These are phyloP conservation scores for Scortechinia acanthostroma DNA, from an alignment of 2,329 filamentous ascomycete species.

Conservation along the genomic window DNA sequence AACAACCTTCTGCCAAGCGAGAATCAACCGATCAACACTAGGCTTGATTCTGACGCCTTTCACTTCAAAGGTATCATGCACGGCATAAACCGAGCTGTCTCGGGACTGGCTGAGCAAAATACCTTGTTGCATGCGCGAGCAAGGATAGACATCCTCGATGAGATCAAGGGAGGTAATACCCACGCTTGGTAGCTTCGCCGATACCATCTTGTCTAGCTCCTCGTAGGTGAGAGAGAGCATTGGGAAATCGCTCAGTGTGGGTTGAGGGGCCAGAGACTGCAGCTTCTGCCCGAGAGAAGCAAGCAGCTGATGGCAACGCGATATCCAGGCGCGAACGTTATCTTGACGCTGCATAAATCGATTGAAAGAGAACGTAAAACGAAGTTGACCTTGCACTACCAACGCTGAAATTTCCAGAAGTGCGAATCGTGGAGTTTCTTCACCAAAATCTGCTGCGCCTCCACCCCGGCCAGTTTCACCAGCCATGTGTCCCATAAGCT, in stretches of 20 bases:
- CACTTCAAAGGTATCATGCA: constrained; percentile 24
- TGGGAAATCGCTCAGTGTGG: not conserved
- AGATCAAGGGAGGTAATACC: not conserved
- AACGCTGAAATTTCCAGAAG: not conserved
- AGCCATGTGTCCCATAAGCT: not conserved
- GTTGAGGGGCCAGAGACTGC: not conserved
- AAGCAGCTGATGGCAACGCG: not conserved
- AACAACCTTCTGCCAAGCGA: not conserved
- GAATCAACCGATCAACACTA: not conserved
- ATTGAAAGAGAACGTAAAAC: constrained; percentile 1
- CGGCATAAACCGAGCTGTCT: constrained; percentile 22
- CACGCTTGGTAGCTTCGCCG: not conserved
- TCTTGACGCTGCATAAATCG: not conserved
- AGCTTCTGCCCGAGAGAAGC: not conserved
- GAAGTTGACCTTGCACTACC: not conserved
- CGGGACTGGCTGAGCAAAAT: constrained; percentile 20
- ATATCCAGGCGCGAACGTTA: not conserved
- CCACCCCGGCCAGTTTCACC: not conserved
- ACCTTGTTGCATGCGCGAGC: constrained; percentile 24
- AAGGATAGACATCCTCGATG: constrained; percentile 15
- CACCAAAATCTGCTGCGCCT: not conserved
- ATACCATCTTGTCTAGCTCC: not conserved
- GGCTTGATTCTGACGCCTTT: constrained; percentile 5
- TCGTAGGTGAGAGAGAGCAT: not conserved
- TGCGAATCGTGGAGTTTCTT: not conserved